Evolutionary conservation across 2,329 filamentous ascomycete species (phyloP), one percentile per base, ranked within the genome.

Genomic region (Lecanoromycetidae sp.): DNA sequence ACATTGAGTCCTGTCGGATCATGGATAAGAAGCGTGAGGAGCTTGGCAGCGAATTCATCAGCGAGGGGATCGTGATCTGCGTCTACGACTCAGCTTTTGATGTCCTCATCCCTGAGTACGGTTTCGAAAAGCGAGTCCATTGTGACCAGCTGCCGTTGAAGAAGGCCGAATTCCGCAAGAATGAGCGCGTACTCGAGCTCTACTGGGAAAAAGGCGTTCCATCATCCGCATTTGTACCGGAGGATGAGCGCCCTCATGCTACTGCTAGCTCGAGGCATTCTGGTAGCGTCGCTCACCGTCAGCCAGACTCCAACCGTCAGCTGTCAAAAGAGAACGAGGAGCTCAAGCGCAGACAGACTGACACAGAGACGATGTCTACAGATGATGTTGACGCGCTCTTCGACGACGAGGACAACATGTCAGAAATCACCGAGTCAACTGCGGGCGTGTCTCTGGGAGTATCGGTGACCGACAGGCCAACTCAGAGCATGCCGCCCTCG

Each of bases 151-250:
- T 98, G 62, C 91, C 91, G 25, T 71, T 98, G 57, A 79, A 96
- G 77, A 98, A 98, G 74, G 91, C 91, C n/a, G 91, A 98, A 63
- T 98, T 91, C 68, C 81, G 93, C 66, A 96, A 96, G 74, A 87
- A 94, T 63, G 86, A 88, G 70, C 80, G 91, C 47, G 79, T 96
- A 25, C 75, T 98, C 38, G 91, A 98, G 68, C 76, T 98, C 13
- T 98, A 95, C 74, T 98, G 91, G 91, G 91, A 98, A 79, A 98
- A 96, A 77, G 91, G 91, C 38, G 87, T 96, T 6, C 87, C 90
- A 23, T 96, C 88, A 53, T 95, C 90, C 35, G 85, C 88, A 2
- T 98, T 93, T 58, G 82, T 98, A 44, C 91, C 91, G 2, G 91
- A 98, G 62, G 91, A 98, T 61, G 91, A 98, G 71, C 83, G 88